phyloP scores from a whole-genome alignment of 352 stramenopile genomes.

The Phytophthora cryptogea region DNA sequence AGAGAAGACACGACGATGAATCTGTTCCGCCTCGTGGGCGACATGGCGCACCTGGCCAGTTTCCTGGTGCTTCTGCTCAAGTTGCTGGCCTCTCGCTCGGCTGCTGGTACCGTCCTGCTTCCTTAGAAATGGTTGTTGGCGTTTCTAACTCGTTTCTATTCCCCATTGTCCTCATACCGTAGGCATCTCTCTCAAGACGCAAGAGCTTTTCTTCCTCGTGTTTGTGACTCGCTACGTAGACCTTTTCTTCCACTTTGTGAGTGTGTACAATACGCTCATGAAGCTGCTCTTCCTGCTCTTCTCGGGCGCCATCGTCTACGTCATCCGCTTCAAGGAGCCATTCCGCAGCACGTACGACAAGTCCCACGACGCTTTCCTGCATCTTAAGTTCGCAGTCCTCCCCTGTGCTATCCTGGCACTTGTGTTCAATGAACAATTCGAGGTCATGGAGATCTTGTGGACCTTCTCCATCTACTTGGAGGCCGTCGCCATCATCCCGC shows the following conservation, averaged over 20 bases:
- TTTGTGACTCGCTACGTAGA: constrained; percentile 99
- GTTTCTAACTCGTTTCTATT: too few species aligned
- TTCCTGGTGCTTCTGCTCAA: constrained; percentile 99
- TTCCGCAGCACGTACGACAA: constrained; percentile 99
- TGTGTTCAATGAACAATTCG: constrained; percentile 94
- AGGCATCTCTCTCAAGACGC: constrained; percentile 98
- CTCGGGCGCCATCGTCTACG: constrained; percentile 98
- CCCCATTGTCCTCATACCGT: not conserved
- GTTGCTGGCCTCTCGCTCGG: constrained; percentile 88
- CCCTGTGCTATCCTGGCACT: constrained; percentile 96
- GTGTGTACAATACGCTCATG: constrained; percentile 99
- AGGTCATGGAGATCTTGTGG: constrained; percentile 96
- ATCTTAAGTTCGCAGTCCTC: constrained; percentile 97
- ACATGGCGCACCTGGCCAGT: constrained; percentile 99
- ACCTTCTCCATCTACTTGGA: constrained; percentile 99
- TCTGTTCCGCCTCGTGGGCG: constrained; percentile 97
- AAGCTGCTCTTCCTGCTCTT: constrained; percentile 98
- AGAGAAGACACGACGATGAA: constrained; percentile 76
- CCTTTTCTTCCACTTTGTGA: constrained; percentile 96
- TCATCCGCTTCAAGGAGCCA: constrained; percentile 96
- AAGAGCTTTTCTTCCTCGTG: constrained; percentile 99
- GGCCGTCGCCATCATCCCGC: constrained; percentile 97
- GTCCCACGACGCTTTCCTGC: constrained; percentile 98
- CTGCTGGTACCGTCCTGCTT: constrained; percentile 44
- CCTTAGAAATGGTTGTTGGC: too few species aligned